A percentile compares a stretch with the other conserved stretches of the same genome.
These are phyloP conservation scores for Umbellularia californica DNA, from an alignment of 164 flowering plant species.

Conservation along the genomic window DNA sequence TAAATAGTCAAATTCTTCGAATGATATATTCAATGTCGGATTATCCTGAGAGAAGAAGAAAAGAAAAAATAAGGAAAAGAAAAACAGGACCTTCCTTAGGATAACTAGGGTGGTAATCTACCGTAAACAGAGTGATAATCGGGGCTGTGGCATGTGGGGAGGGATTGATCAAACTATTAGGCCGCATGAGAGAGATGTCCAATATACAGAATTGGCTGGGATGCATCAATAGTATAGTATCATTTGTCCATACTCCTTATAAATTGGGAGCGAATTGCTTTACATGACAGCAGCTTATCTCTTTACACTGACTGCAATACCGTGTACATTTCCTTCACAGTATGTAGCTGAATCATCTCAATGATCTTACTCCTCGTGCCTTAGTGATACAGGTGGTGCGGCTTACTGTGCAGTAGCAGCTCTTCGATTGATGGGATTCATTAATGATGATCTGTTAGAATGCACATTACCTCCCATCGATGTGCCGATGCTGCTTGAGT, in stretches of 20 bases:
- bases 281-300: not conserved
- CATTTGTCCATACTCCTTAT: not conserved
- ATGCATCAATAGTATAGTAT: not conserved
- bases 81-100: too few relatives aligned
- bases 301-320: not conserved
- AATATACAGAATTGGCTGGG: too few relatives aligned
- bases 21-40: not conserved
- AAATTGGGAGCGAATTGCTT: not conserved
- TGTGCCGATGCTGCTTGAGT: constrained; percentile 60
- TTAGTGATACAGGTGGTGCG: constrained; percentile 92
- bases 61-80: too few relatives aligned
- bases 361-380: constrained; percentile 16
- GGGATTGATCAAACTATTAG: not conserved
- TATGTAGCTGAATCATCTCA: not conserved
- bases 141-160: too few relatives aligned
- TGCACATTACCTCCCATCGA: constrained; percentile 40
- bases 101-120: too few relatives aligned
- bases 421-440: constrained; percentile 83
- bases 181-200: not conserved
- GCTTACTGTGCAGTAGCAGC: constrained; percentile 95
- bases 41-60: not conserved
- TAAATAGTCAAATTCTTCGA: not conserved
- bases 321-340: not conserved
- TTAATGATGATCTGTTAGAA: constrained; percentile 48
- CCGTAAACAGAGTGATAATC: too few relatives aligned